Evolutionary conservation across 805 yeast genomes (phyloP).

Genomic region (Candida xyloterini): DNA sequence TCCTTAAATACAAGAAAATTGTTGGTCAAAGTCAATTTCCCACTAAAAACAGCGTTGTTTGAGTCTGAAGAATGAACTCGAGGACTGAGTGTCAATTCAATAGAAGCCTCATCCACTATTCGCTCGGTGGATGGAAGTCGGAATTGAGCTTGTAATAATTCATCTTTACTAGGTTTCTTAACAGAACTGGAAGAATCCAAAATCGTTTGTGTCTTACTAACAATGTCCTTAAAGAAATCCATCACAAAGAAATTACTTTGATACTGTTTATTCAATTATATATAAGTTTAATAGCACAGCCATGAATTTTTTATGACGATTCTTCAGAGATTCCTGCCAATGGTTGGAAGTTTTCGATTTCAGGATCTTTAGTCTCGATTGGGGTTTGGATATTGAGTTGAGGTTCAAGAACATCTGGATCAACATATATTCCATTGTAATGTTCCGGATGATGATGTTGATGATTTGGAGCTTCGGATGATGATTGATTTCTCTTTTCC

Average conservation of each 20-base stretch:
- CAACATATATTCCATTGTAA: slow-evolving; percentile 16
- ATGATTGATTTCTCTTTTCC: background rate
- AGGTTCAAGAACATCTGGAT: slow-evolving; percentile 26
- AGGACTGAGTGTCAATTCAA: slow-evolving; percentile 46
- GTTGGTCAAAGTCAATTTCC: slow-evolving; percentile 69
- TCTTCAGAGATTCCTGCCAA: slow-evolving; percentile 12
- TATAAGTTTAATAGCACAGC: slow-evolving; percentile 10
- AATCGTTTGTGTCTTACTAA: slow-evolving; percentile 46
- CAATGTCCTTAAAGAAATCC: slow-evolving; percentile 51
- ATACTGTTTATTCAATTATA: background rate
- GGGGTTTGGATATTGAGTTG: background rate
- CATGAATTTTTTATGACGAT: background rate
- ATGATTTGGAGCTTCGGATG: background rate
- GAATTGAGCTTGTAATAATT: slow-evolving; percentile 63
- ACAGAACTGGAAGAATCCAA: slow-evolving; percentile 38
- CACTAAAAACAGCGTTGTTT: slow-evolving; percentile 28
- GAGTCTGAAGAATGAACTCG: slow-evolving; percentile 1
- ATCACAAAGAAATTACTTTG: slow-evolving; percentile 18
- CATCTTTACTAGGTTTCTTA: slow-evolving; percentile 59
- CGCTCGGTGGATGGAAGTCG: slow-evolving; percentile 69
- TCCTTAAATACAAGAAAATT: slow-evolving; percentile 76
- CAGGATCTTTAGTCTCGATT: slow-evolving; percentile 4
- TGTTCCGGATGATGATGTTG: background rate
- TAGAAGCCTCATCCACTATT: slow-evolving; percentile 62
- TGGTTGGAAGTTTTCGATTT: slow-evolving; percentile 7